Percentiles rank a stretch among this genome's conserved stretches.
Evolutionary conservation across 106 monocot genomes (phyloP).

Genomic region (Allium sativum): DNA sequence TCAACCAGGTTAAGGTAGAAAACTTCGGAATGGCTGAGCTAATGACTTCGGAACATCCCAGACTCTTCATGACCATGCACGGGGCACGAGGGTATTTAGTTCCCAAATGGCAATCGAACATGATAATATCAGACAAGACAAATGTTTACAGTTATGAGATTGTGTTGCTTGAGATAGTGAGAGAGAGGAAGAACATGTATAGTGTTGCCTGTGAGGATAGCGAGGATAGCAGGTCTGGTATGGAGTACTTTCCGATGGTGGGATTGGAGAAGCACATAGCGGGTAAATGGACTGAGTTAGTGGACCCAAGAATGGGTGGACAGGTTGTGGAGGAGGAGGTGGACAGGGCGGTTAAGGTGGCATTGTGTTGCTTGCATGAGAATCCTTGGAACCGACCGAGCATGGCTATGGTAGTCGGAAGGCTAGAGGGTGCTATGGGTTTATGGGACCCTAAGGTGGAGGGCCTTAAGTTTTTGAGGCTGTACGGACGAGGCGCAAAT

Average conservation of each 20-base stretch:
- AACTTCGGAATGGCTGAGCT: constrained; percentile 91
- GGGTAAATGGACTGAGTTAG: constrained; percentile 53
- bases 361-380: constrained; percentile 64
- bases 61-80: constrained; percentile 74
- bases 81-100: constrained; percentile 93
- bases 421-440: constrained; percentile 34
- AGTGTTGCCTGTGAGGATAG: not conserved
- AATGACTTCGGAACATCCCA: constrained; percentile 61
- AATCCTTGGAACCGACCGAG: constrained; percentile 46
- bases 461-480: constrained; percentile 27
- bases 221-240: not conserved
- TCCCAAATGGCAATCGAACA: constrained; percentile 93
- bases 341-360: constrained; percentile 26
- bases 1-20: constrained; percentile 55
- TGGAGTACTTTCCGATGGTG: constrained; percentile 54
- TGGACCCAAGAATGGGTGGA: constrained; percentile 61
- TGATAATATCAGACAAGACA: constrained; percentile 64
- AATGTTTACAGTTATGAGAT: constrained; percentile 98
- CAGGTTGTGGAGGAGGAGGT: constrained; percentile 52
- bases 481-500: constrained; percentile 28
- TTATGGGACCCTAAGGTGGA: constrained; percentile 34
- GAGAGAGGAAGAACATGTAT: constrained; percentile 57
- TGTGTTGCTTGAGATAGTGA: constrained; percentile 79
- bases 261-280: constrained; percentile 71
- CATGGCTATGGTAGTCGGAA: constrained; percentile 57